Evolutionary conservation across 441 rosid species (phyloP).

Genomic region (Euphorbia celastroides): DNA sequence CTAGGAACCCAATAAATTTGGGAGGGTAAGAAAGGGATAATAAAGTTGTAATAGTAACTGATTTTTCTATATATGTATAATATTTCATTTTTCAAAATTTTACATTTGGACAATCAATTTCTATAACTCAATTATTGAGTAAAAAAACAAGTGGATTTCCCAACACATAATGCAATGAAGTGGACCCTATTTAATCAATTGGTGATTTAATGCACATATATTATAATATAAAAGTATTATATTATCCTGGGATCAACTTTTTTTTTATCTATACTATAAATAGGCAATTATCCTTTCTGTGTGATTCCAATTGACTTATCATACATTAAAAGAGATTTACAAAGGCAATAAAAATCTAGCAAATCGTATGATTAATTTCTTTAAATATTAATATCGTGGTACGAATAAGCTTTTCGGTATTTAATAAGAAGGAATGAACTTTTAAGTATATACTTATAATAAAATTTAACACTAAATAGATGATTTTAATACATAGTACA

Average conservation of each 20-base stretch:
- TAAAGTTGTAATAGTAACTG: neutral
- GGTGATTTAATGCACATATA: slow-evolving; percentile 17
- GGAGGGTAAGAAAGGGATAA: neutral
- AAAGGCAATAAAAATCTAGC: no score
- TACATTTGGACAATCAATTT: neutral
- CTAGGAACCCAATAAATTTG: slow-evolving; percentile 6
- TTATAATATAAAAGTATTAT: neutral
- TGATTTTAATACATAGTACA: no score
- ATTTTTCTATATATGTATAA: neutral
- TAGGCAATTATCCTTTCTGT: neutral
- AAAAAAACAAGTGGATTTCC: slow-evolving; percentile 17
- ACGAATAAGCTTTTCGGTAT: no score
- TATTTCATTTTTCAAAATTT: neutral
- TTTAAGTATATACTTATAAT: no score
- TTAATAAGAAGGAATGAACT: no score
- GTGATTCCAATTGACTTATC: neutral
- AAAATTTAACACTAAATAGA: no score
- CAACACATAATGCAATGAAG: slow-evolving; percentile 16
- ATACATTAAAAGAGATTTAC: no score
- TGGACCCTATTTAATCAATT: slow-evolving; percentile 25
- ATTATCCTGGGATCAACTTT: slow-evolving; percentile 5
- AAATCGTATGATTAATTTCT: no score
- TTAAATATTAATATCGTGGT: no score
- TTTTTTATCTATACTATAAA: neutral
- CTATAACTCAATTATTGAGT: slow-evolving; percentile 28